phyloP scores from a whole-genome alignment of 1,139 yeast species.

The Yamadazyma kanchanaburiensis region DNA sequence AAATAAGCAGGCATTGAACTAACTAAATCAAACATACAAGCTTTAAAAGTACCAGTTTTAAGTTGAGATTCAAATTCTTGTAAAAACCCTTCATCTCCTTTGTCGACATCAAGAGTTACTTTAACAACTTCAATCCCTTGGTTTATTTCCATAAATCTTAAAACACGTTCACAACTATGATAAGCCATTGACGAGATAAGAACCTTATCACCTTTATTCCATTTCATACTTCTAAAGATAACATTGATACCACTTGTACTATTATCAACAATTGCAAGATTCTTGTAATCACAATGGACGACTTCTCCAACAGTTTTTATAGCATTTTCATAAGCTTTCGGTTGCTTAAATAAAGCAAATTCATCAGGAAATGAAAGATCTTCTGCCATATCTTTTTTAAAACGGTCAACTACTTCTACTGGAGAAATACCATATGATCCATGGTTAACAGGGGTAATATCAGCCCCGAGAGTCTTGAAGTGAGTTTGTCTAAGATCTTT shows the following conservation, averaged over 20 bases:
- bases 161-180: constrained; percentile 54
- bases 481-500: constrained; percentile 43
- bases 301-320: constrained; percentile 33
- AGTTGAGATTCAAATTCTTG: constrained; percentile 33
- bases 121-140: constrained; percentile 43
- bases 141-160: constrained; percentile 41
- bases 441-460: constrained; percentile 45
- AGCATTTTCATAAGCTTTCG: constrained; percentile 22
- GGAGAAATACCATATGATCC: constrained; percentile 56
- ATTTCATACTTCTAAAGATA: constrained; percentile 52
- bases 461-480: constrained; percentile 37
- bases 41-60: constrained; percentile 19
- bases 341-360: constrained; percentile 23
- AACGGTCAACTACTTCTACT: constrained; percentile 29
- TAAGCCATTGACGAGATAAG: constrained; percentile 53
- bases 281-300: constrained; percentile 40
- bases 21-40: constrained; percentile 59
- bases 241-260: constrained; percentile 65
- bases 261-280: constrained; percentile 51
- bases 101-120: constrained; percentile 48
- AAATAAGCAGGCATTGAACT: constrained; percentile 63
- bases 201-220: constrained; percentile 53
- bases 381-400: constrained; percentile 18
- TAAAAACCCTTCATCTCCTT: constrained; percentile 46
- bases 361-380: constrained; percentile 42